Base-by-base conservation (phyloP, 345 rosid species). In the Clarkia xantiana region DNA sequence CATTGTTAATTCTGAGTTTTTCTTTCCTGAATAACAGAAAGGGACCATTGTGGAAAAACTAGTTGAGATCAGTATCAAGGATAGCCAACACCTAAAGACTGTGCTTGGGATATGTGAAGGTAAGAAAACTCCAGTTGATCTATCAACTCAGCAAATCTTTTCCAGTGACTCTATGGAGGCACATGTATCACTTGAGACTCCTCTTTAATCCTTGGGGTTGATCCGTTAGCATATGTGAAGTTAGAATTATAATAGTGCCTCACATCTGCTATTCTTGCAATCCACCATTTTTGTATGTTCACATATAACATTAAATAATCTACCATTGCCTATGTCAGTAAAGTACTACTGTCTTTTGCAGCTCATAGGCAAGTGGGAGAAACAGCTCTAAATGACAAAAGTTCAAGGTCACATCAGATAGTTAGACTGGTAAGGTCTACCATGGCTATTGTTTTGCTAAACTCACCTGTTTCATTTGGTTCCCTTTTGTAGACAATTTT, bases 331-430 rank as follows among this genome's bases (percentile, higher is more conserved):
- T n/a, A n/a, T n/a, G n/a, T n/a, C n/a, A n/a, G n/a, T n/a, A n/a
- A n/a, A n/a, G 2, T 39, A 9, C 16, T 19, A 17, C 53, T 59
- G 54, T 17, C 47, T 45, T 58, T 51, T 62, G 64, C 88, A 90
- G 97, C 86, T 47, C 94, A 90, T 69, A 73, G 97, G 71, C 94
- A 90, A 69, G 90, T 90, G 23, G 95, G 97, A 53, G 95, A 90
- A 76, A 90, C 97, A 47, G 67, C 86, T 62, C 56, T 90, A 46
- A 90, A 90, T 56, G 95, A 90, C 60, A 79, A 83, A 62, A 90
- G 95, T 73, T 90, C 97, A 54, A 77, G 95, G 68, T 90, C 97
- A 38, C 97, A 90, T 77, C 97, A 86, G 73, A 90, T 90, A 58
- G 83, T 86, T 61, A 71, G 94, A 76, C 78, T 90, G 82, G 97